Base-by-base conservation (phyloP, 2,329 filamentous ascomycete species). In the Neopestalotiopsis sp. region DNA sequence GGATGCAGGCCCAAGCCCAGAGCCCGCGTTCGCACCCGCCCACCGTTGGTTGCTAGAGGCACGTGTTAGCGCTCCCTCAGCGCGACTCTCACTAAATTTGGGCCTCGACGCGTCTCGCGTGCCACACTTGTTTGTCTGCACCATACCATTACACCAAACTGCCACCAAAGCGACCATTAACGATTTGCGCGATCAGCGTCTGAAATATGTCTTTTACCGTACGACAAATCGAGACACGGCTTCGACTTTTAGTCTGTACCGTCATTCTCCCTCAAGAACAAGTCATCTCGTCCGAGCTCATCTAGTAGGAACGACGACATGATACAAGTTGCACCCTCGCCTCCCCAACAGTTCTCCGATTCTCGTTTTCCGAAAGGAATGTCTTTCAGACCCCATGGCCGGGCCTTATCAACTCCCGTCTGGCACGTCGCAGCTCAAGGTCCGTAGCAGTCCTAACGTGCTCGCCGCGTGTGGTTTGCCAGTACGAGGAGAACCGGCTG, bases 271-370 rank as follows among this genome's bases (percentile, higher is more conserved):
- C 66, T 72, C 74, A 75, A 69, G 66, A 73, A 59, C 74, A 79
- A 79, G 76, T 80, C 85, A 85, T 86, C 86, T 88, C 84, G 81
- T 75, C 73, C 64, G 73, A 71, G 71, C 72, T 67, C 69, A 77
- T 77, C 72, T 67, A 59, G 49, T 67, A 52, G 69, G 74, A 76
- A 76, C 75, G 71, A 67, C 12, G 72, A 71, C 61, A 70, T 68
- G 71, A 82, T 81, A 82, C 42, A 78, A 75, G 81, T 84, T 86
- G 92, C 93, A 92, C 87, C 83, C 84, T 12, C 89, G 90, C 92
- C 91, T 91, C 90, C 91, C 88, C 85, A 79, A 92, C 87, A 94
- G 93, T 94, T 88, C 88, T 91, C 91, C 92, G 89, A 87, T 84
- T 84, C 85, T 85, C 84, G 84, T 91, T 90, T 91, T 91, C 88